Percentiles rank a stretch among this genome's conserved stretches.
These are phyloP conservation scores for Xylaria sp. DNA, from an alignment of 2,329 filamentous ascomycete species.

Conservation along the genomic window DNA sequence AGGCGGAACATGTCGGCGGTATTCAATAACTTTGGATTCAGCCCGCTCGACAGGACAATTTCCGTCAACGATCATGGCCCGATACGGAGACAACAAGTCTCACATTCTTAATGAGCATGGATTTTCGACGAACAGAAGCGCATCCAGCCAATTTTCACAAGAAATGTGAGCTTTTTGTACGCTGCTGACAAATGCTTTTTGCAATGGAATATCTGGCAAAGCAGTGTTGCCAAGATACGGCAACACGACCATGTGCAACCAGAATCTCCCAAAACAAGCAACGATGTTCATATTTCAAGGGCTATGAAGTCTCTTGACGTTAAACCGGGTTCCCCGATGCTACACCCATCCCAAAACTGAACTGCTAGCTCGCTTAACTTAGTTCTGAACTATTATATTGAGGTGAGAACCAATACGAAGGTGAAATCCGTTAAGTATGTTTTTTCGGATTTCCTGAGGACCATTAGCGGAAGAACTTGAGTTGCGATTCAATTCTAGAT, in stretches of 20 bases:
- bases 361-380: neutral
- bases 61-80: neutral
- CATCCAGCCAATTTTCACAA: conserved; percentile 2
- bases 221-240: neutral
- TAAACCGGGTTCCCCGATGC: neutral
- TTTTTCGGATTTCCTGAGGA: neutral
- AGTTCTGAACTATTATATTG: neutral
- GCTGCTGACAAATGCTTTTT: neutral
- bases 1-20: conserved; percentile 8
- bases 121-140: neutral
- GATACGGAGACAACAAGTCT: neutral
- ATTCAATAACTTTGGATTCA: conserved; percentile 8
- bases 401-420: conserved; percentile 3
- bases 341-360: neutral
- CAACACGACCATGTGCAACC: neutral
- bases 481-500: conserved; percentile 1
- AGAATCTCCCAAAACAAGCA: conserved; percentile 8
- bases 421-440: neutral
- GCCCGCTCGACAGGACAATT: neutral
- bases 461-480: neutral
- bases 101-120: neutral
- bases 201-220: neutral
- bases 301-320: neutral
- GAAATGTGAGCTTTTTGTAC: neutral
- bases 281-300: neutral